These are phyloP conservation scores for Neostapfia colusana DNA, from an alignment of 176 grass and related monocot species.

Conservation along the genomic window DNA sequence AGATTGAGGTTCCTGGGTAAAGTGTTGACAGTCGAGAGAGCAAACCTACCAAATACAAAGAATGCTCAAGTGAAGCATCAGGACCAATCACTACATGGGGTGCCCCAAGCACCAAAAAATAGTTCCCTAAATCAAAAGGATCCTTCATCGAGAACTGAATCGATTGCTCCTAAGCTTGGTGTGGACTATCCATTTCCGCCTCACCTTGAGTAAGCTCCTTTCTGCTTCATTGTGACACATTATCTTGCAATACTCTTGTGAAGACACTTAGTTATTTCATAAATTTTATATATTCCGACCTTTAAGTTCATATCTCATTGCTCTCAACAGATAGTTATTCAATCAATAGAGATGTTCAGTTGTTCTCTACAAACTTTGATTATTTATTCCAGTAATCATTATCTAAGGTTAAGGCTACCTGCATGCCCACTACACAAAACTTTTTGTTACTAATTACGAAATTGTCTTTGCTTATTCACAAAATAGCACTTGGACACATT, in stretches of 20 bases:
- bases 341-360: neutral
- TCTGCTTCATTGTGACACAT: neutral
- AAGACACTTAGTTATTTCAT: neutral
- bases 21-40: constrained; percentile 74
- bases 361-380: neutral
- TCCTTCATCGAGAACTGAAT: constrained; percentile 48
- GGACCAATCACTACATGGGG: constrained; percentile 30
- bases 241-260: neutral
- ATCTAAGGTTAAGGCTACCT: neutral
- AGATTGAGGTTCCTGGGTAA: constrained; percentile 91
- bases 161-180: constrained; percentile 75
- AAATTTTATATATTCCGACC: neutral
- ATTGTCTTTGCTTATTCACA: neutral
- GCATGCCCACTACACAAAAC: neutral
- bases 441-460: constrained; percentile 1
- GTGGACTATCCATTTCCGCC: constrained; percentile 93
- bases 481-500: neutral
- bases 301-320: neutral
- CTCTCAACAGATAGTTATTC: neutral
- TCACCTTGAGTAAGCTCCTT: constrained; percentile 72
- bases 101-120: constrained; percentile 30
- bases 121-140: constrained; percentile 52
- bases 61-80: constrained; percentile 41
- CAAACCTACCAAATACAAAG: constrained; percentile 43
- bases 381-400: neutral